Evolutionary conservation across 441 rosid species (phyloP).

Genomic region (Francoa sonchifolia): DNA sequence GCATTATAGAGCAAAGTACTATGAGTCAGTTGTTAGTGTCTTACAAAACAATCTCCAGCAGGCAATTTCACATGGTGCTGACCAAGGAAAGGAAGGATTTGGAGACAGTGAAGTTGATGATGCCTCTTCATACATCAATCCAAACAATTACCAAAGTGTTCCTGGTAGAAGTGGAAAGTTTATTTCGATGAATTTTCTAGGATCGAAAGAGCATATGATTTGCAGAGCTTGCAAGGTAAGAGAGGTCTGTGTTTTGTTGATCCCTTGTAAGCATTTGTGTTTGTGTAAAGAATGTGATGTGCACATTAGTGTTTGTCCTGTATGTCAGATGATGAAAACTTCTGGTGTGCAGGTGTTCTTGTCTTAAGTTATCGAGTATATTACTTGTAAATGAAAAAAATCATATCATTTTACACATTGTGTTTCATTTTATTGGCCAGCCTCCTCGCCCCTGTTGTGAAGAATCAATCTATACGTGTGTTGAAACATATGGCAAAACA

Average conservation of each 20-base stretch:
- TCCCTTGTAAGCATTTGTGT: conserved; percentile 82
- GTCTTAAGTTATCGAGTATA: conserved; percentile 28
- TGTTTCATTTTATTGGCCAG: too few species aligned
- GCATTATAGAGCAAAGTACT: conserved; percentile 64
- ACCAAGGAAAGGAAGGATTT: conserved; percentile 64
- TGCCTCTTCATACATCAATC: conserved; percentile 43
- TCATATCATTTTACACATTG: too few species aligned
- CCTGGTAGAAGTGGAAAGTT: conserved; percentile 18
- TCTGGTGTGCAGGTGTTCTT: conserved; percentile 42
- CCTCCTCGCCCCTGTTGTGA: too few species aligned
- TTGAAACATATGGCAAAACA: too few species aligned
- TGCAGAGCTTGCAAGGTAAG: conserved; percentile 56
- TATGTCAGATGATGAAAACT: conserved; percentile 58
- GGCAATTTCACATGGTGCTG: conserved; percentile 57
- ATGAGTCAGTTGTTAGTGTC: conserved; percentile 51
- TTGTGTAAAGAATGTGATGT: conserved; percentile 65
- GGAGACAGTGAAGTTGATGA: conserved; percentile 75
- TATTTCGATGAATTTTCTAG: conserved; percentile 11
- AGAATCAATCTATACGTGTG: too few species aligned
- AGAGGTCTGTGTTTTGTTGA: conserved; percentile 52
- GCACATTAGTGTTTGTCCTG: conserved; percentile 47
- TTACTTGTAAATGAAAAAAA: conserved; percentile 9
- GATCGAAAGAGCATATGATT: conserved; percentile 26
- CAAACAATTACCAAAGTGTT: conserved; percentile 28
- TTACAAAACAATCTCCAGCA: conserved; percentile 57